Base-by-base conservation (phyloP, 2,329 filamentous ascomycete species). In the Cryphonectria radicalis region DNA sequence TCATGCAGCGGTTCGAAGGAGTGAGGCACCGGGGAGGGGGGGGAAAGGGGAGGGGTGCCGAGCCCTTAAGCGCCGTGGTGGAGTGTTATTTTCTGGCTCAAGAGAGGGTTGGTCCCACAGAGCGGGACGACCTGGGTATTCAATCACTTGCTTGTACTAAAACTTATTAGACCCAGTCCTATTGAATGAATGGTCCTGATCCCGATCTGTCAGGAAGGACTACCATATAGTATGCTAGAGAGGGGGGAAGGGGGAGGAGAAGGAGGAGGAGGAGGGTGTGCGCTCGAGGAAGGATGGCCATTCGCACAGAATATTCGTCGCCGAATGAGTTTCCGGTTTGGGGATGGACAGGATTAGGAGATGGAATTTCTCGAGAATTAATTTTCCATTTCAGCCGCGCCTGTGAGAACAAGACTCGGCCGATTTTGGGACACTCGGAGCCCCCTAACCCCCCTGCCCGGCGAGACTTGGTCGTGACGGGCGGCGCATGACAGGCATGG, bases 21-120 rank as follows among this genome's bases (percentile, higher is more conserved):
- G 22, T 50, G 46, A 50, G n/a, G 22, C 19, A 19, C 6, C 43
- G 4, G 19, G 43, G 5, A 46, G 43, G 43, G n/a, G 43, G n/a
- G 43, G 69, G 43, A 28, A 59, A n/a, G 63, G 46, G 50, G 28
- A 8, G 46, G n/a, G 37, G 32, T 42, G 46, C 46, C 63, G 55
- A 59, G 25, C 55, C 55, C 5, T 32, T 70, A 72, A 66, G 71
- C 71, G 71, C 71, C 66, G 35, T 19, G 55, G 66, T 59, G 68
- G 70, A 65, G 71, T 66, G 62, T 37, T 3, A 19, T n/a, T n/a
- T 42, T 3, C 25, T 42, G 53, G 68, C 62, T n/a, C 43, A 22
- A 4, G 19, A 50, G 43, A 32, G 59, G 59, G 32, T 32, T 40
- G 59, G 32, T 19, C 19, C 57, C 53, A 28, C 22, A 50, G 19